Evolutionary conservation across 225 moss, liverwort and hornwort genomes (phyloP).

Genomic region (Ulota crispa): DNA sequence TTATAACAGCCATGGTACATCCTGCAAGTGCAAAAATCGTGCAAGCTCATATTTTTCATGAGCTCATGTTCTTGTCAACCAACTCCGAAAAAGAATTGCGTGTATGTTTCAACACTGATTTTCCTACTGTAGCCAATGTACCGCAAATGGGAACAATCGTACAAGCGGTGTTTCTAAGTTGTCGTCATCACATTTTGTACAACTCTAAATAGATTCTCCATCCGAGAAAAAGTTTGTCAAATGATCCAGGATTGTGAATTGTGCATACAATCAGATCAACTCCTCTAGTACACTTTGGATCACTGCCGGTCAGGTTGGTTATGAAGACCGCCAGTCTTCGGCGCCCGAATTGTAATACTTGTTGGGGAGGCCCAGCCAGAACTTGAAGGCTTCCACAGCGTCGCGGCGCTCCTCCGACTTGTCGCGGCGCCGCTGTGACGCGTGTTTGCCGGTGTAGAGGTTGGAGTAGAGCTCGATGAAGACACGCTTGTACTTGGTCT

Average conservation of each 20-base stretch:
- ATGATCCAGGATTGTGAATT: neutral
- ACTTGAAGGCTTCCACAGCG: constrained; percentile 95
- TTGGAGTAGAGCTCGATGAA: constrained; percentile 94
- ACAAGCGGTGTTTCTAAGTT: constrained; percentile 22
- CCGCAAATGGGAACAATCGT: constrained; percentile 22
- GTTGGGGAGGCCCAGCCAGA: constrained; percentile 95
- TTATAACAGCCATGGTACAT: constrained; percentile 8
- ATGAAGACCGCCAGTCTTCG: constrained; percentile 73
- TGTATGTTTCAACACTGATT: neutral
- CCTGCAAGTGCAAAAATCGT: constrained; percentile 19
- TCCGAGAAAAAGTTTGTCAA: neutral
- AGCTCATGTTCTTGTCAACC: constrained; percentile 2
- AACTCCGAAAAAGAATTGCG: constrained; percentile 13
- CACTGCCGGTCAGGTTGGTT: neutral
- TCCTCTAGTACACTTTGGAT: neutral
- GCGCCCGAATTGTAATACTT: constrained; percentile 69
- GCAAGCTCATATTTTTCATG: constrained; percentile 25
- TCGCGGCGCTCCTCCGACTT: constrained; percentile 74
- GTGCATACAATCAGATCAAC: neutral
- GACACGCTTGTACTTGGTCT: constrained; percentile 96
- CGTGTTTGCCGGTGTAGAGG: constrained; percentile 85
- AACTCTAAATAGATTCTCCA: constrained; percentile 1
- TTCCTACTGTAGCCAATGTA: constrained; percentile 16
- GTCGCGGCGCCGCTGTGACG: constrained; percentile 78
- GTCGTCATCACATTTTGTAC: constrained; percentile 23